These are phyloP conservation scores for Ophiorrhiza pumila DNA, from an alignment of 257 asterid species.

Conservation along the genomic window DNA sequence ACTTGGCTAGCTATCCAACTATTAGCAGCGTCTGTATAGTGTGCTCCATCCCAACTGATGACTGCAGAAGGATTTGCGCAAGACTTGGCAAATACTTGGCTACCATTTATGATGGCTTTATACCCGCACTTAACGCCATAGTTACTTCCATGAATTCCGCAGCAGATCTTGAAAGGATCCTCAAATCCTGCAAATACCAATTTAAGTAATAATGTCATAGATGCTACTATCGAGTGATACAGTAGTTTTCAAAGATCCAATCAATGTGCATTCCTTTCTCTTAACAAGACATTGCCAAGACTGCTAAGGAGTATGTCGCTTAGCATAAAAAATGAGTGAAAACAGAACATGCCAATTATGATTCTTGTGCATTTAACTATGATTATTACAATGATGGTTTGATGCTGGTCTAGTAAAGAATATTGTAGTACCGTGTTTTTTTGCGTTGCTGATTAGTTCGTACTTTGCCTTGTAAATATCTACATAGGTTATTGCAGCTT, in stretches of 20 bases:
- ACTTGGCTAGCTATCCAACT: slow-evolving; percentile 57
- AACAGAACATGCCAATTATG: neutral
- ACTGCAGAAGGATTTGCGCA: slow-evolving; percentile 46
- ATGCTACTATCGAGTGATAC: neutral
- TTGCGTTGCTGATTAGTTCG: slow-evolving; percentile 51
- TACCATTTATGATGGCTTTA: slow-evolving; percentile 51
- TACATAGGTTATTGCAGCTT: slow-evolving; percentile 52
- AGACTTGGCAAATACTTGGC: slow-evolving; percentile 48
- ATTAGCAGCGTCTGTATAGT: slow-evolving; percentile 71
- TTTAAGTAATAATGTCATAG: neutral
- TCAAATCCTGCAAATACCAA: slow-evolving; percentile 49
- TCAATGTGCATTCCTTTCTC: neutral
- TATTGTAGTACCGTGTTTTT: slow-evolving; percentile 1
- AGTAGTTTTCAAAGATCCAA: neutral
- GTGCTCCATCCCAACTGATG: slow-evolving; percentile 90
- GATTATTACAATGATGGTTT: neutral
- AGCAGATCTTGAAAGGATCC: slow-evolving; percentile 51
- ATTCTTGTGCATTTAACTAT: too few species aligned
- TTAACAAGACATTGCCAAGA: neutral
- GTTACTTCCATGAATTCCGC: slow-evolving; percentile 56
- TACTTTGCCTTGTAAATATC: slow-evolving; percentile 69
- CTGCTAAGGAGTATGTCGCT: neutral
- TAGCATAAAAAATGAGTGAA: neutral
- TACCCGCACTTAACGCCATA: slow-evolving; percentile 65
- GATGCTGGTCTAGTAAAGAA: neutral